Conservation (phyloP, 1,139 yeast genomes). For the Hansenula sp. region DNA sequence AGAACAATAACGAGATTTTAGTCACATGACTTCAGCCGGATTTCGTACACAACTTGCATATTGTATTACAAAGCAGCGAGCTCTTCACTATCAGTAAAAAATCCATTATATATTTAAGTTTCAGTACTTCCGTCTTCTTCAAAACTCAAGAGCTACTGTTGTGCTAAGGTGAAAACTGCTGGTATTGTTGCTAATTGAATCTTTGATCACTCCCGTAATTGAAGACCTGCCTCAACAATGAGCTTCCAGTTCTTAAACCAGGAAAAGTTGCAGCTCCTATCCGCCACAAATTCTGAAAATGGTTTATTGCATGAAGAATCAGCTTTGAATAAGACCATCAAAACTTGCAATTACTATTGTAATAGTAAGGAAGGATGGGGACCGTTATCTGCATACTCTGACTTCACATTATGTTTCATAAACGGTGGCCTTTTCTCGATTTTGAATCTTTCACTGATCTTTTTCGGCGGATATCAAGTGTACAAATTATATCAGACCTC, state of each 20-base stretch:
- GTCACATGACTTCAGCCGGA: no score
- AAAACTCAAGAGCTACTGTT: no score
- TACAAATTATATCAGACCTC: conserved; percentile 29
- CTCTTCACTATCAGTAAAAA: neutral
- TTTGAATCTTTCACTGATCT: conserved; percentile 48
- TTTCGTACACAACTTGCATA: no score
- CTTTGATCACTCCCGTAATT: no score
- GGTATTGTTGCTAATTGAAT: no score
- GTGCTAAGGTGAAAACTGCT: no score
- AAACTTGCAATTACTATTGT: conserved; percentile 27
- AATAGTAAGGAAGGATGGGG: conserved; percentile 68
- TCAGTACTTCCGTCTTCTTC: no score
- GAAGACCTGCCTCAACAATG: conserved; percentile 3
- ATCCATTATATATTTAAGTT: conserved; percentile 3
- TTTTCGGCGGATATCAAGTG: conserved; percentile 46
- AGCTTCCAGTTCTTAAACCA: conserved; percentile 4
- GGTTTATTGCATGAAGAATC: neutral
- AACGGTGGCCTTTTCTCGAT: conserved; percentile 62
- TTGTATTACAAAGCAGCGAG: conserved; percentile 11
- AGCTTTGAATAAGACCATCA: neutral
- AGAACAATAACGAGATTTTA: neutral
- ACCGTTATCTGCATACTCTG: conserved; percentile 60
- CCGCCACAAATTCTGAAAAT: neutral
- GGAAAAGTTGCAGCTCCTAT: conserved; percentile 1
- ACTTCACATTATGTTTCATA: conserved; percentile 78